These are phyloP conservation scores for Fistulina hepatica DNA, from an alignment of 1,284 basidiomycete species.

Conservation along the genomic window DNA sequence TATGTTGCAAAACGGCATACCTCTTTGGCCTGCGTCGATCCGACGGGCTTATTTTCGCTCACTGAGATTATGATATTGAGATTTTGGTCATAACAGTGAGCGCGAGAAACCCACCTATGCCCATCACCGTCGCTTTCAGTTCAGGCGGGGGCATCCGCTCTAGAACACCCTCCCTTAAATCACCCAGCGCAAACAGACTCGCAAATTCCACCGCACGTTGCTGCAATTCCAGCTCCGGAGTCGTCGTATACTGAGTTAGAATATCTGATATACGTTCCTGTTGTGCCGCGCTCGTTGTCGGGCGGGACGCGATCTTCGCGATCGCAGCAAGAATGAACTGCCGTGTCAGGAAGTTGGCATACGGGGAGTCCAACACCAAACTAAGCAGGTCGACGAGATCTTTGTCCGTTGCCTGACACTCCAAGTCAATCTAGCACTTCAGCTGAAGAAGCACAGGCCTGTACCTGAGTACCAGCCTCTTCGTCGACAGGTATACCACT, in stretches of 20 bases:
- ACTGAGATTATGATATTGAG: slow-evolving; percentile 34
- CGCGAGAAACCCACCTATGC: slow-evolving; percentile 49
- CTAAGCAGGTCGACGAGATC: slow-evolving; percentile 83
- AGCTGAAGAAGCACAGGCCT: slow-evolving; percentile 1
- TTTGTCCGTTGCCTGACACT: slow-evolving; percentile 59
- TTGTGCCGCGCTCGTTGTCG: slow-evolving; percentile 51
- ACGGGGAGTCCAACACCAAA: slow-evolving; percentile 87
- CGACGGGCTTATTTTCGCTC: slow-evolving; percentile 89
- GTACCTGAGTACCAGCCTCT: slow-evolving; percentile 47
- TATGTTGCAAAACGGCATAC: slow-evolving; percentile 26
- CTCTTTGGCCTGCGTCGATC: slow-evolving; percentile 75
- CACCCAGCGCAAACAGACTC: slow-evolving; percentile 65
- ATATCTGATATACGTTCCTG: slow-evolving; percentile 70
- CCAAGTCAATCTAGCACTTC: slow-evolving; percentile 4
- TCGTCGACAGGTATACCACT: slow-evolving; percentile 87
- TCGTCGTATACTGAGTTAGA: slow-evolving; percentile 71
- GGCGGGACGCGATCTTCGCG: slow-evolving; percentile 83
- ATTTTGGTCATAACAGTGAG: background rate
- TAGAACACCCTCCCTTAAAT: slow-evolving; percentile 80
- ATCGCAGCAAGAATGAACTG: slow-evolving; percentile 89
- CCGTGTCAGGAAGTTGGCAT: slow-evolving; percentile 82
- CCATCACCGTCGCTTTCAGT: slow-evolving; percentile 88
- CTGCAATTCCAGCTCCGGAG: slow-evolving; percentile 89
- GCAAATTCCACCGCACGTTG: slow-evolving; percentile 95
- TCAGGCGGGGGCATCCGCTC: slow-evolving; percentile 99